Evolutionary conservation across 257 asterid species (phyloP), one percentile per base, ranked within the genome.

Genomic region (Salvia hispanica): DNA sequence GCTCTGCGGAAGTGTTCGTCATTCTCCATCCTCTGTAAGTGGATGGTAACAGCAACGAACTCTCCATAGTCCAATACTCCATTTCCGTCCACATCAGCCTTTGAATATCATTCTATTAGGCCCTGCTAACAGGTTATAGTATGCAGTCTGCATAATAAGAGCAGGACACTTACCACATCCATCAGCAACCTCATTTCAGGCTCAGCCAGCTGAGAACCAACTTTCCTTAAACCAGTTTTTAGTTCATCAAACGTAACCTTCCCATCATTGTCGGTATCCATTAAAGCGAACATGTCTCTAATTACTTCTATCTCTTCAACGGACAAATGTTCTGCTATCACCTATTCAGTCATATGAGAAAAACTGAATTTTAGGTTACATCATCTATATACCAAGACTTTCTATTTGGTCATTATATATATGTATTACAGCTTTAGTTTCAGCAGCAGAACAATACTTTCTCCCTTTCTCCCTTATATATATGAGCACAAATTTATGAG

Each of bases 21-120:
- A 31, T 88, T 93, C 80, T 93, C 97, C 81, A 90, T 84, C 79
- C 90, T 85, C 82, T 93, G 99, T 31, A 93, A 76, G 88, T 93
- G 99, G 77, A 93, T 93, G 55, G 96, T 90, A 48, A 93, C 99
- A 44, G 99, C 97, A 44, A 93, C 99, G 69, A 93, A 93, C 84
- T 93, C 99, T 21, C 99, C 95, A 45, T 93, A 93, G 83, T 93
- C 97, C 91, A 93, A 73, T 40, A 86, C 74, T 28, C 99, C 99
- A 51, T 88, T 93, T 75, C 97, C 96, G 73, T 93, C 97, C 67
- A 83, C 94, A 83, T 93, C 99, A 79, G 97, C 99, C 99, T 93
- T 46, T 70, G 28, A 4, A 75, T 59, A 62, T 48, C 33, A 34
- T 45, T 66, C 34, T 34, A 42, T 76, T 65, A 67, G 72, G 39